These are phyloP conservation scores for Chenopodium album DNA, from an alignment of 148 eudicot genomes.

Conservation along the genomic window DNA sequence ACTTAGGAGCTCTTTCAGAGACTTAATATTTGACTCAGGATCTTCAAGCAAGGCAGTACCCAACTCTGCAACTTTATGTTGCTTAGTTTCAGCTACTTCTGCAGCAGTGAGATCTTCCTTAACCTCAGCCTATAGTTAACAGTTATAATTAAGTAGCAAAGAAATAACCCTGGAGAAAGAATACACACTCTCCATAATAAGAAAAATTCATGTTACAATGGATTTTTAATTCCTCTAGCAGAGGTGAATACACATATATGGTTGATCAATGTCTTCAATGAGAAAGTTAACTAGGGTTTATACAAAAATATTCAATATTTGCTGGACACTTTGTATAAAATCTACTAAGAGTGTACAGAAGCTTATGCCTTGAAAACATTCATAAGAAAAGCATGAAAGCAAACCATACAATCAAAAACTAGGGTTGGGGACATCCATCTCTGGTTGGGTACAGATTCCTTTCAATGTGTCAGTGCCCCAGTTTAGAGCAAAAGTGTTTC, in stretches of 20 bases:
- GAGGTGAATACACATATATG: neutral
- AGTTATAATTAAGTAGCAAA: slow-evolving; percentile 14
- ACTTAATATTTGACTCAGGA: slow-evolving; percentile 76
- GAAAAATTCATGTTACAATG: neutral
- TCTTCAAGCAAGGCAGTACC: slow-evolving; percentile 78
- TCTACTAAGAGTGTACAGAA: neutral
- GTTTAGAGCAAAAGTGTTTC: neutral
- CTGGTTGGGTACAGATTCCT: neutral
- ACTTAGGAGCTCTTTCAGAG: slow-evolving; percentile 69
- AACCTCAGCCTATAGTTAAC: slow-evolving; percentile 67
- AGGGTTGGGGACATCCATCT: neutral
- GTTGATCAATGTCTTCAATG: no score
- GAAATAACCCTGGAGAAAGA: neutral
- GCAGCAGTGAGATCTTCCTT: slow-evolving; percentile 70
- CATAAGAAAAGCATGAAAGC: neutral
- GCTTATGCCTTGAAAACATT: neutral
- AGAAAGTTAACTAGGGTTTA: neutral
- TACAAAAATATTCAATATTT: neutral
- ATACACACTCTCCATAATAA: neutral
- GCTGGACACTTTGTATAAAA: neutral
- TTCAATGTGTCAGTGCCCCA: neutral
- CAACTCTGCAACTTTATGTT: slow-evolving; percentile 75
- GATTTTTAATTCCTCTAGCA: no score
- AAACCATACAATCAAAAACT: neutral
- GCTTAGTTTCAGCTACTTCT: slow-evolving; percentile 61